A percentile compares a stretch with the other conserved stretches of the same genome.
Conservation (phyloP, 495 filamentous ascomycete genomes). For the Symbiotaphrina buchneri region DNA sequence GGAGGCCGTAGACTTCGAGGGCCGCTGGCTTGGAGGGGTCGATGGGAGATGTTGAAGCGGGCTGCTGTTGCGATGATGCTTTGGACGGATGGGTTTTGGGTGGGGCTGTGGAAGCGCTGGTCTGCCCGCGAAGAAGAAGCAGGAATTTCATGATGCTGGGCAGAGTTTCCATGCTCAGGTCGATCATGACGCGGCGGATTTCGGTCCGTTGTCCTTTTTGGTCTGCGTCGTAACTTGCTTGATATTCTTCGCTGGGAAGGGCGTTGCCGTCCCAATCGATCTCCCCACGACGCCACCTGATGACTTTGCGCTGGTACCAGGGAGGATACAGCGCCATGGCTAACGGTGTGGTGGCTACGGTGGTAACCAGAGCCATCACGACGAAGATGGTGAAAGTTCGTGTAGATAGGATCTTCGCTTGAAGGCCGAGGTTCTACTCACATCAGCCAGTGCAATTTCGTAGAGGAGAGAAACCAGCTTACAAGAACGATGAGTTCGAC, state of each 20-base stretch:
- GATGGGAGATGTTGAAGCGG: conserved; percentile 7
- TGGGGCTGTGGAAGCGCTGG: conserved; percentile 7
- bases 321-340: conserved; percentile 59
- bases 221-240: conserved; percentile 13
- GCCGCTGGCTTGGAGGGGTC: conserved; percentile 19
- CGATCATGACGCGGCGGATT: conserved; percentile 30
- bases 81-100: conserved; percentile 5
- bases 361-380: conserved; percentile 90
- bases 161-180: conserved; percentile 76
- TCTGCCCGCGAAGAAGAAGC: conserved; percentile 43
- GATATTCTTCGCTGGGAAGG: conserved; percentile 15
- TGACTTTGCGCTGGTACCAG: conserved; percentile 80
- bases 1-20: conserved; percentile 66
- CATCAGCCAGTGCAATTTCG: neutral
- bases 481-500: conserved; percentile 91
- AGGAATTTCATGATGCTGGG: conserved; percentile 72
- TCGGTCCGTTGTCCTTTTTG: conserved; percentile 20
- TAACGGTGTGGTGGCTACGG: conserved; percentile 74
- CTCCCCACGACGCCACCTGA: conserved; percentile 75
- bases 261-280: conserved; percentile 79
- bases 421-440: conserved; percentile 69
- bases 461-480: conserved; percentile 12
- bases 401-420: conserved; percentile 70
- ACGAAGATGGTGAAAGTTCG: conserved; percentile 96
- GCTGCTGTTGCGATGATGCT: conserved; percentile 1